These are phyloP conservation scores for Phlebopus sp. DNA, from an alignment of 1,284 basidiomycete genomes.

Conservation along the genomic window DNA sequence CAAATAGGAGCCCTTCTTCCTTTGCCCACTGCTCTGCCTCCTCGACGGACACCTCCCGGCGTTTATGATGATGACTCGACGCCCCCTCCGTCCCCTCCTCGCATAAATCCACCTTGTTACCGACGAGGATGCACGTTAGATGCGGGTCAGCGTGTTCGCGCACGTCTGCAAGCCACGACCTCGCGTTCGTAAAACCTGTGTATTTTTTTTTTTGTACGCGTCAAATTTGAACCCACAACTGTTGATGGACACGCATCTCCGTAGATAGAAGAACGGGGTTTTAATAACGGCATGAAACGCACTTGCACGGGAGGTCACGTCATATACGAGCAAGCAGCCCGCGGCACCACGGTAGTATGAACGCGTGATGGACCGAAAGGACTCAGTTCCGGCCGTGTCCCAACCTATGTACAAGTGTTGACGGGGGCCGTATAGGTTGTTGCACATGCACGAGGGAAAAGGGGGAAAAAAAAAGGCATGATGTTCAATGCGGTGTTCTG, in stretches of 20 bases:
- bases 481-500: background rate
- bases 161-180: slow-evolving; percentile 77
- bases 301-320: slow-evolving; percentile 77
- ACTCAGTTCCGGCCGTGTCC: slow-evolving; percentile 84
- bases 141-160: slow-evolving; percentile 81
- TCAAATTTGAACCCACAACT: slow-evolving; percentile 1
- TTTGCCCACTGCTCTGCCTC: slow-evolving; percentile 72
- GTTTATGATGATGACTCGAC: slow-evolving; percentile 21
- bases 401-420: slow-evolving; percentile 51
- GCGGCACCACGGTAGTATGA: slow-evolving; percentile 85
- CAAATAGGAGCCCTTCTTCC: slow-evolving; percentile 75
- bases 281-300: slow-evolving; percentile 33
- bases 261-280: slow-evolving; percentile 2
- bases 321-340: slow-evolving; percentile 80
- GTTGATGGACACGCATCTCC: background rate
- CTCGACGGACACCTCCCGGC: slow-evolving; percentile 60
- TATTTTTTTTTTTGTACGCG: background rate
- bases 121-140: slow-evolving; percentile 78
- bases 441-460: background rate
- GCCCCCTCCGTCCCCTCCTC: slow-evolving; percentile 39
- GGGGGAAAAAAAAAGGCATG: background rate
- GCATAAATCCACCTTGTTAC: slow-evolving; percentile 76
- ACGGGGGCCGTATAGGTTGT: background rate
- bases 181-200: slow-evolving; percentile 64
- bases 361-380: slow-evolving; percentile 80